Base-by-base conservation (phyloP, 768 basidiomycete genomes). In the Suillus tomentosus region DNA sequence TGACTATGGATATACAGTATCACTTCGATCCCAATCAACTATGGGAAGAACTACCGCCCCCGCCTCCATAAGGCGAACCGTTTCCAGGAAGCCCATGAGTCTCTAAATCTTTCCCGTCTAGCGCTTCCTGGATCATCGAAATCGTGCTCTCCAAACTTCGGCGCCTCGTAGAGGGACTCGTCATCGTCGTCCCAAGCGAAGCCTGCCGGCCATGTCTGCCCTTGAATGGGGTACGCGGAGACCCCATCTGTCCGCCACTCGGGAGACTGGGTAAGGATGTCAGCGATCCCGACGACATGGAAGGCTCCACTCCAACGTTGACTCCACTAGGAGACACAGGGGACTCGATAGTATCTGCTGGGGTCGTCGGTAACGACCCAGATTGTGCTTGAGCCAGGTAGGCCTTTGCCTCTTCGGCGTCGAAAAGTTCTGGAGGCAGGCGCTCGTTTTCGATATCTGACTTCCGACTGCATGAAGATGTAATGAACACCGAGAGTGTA, bases 401-500 rank as follows among this genome's bases (percentile, higher is more conserved):
- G 8, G 89, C 86, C 67, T 84, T 87, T 62, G 87, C 89, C 77
- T 91, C 88, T 64, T 76, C 74, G 7, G 87, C 89, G 71, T 98
- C 96, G 74, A 94, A 91, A 19, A 99, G 83, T 17, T 98, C 95
- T 2, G 96, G 96, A 3, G 96, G 97, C n/a, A 99, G 81, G 40
- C 95, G 90, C 77, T 99, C 97, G 78, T 99, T 99, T 79, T 99
- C 96, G 68, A 99, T 98, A 81, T 99, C 97, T 51, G 92, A 94
- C 80, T 95, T 96, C 65, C 95, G 94, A 48, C 95, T 96, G 68
- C 47, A 63, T 50, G n/a, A n/a, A 22, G 27, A 39, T 53, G 37
- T 22, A 5, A 39, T 24, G 19, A 37, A 51, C 7, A 22, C 14
- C 19, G n/a, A 10, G 3, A 59, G n/a, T 5, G 4, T 47, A 0